These are phyloP conservation scores for Leersia perrieri DNA, from an alignment of 176 grass and related monocot species.

Conservation along the genomic window DNA sequence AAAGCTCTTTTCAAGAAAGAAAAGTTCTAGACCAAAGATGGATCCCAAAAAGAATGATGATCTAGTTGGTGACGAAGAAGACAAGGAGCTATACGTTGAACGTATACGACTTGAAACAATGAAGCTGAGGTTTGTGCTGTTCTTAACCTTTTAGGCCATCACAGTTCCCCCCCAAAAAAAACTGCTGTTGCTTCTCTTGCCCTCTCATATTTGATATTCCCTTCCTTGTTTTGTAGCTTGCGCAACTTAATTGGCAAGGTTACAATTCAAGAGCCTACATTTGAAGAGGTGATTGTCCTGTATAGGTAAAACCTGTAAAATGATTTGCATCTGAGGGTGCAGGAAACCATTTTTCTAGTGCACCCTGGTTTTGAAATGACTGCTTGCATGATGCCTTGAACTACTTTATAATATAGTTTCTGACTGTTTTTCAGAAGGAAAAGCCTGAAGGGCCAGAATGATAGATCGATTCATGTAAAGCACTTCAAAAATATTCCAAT, in stretches of 20 bases:
- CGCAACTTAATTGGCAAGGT: constrained; percentile 72
- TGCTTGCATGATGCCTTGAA: constrained; percentile 9
- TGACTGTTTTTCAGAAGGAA: constrained; percentile 55
- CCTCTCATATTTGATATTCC: constrained; percentile 2
- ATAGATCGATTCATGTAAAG: constrained; percentile 89
- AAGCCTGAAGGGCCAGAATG: constrained; percentile 50
- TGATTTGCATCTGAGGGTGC: constrained; percentile 2
- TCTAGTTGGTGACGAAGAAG: constrained; percentile 49
- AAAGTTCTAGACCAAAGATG: constrained; percentile 38
- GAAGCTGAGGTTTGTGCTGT: constrained; percentile 69
- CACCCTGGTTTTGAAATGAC: constrained; percentile 9
- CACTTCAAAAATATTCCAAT: constrained; percentile 99
- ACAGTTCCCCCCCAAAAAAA: constrained; percentile 19
- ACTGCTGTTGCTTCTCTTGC: constrained; percentile 11
- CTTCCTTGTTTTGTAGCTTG: constrained; percentile 47
- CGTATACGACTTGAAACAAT: constrained; percentile 88
- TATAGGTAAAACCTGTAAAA: constrained; percentile 71
- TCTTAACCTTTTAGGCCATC: constrained; percentile 19
- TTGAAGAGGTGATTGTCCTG: constrained; percentile 97
- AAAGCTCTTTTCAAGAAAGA: constrained; percentile 73
- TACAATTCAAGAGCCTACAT: constrained; percentile 96
- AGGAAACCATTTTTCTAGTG: neutral
- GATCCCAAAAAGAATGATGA: constrained; percentile 86
- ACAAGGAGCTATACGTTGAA: constrained; percentile 69
- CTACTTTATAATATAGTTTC: constrained; percentile 25